Percentiles rank a stretch among this genome's conserved stretches.
Conservation (phyloP, 148 eudicot species). For the Simmondsia chinensis region DNA sequence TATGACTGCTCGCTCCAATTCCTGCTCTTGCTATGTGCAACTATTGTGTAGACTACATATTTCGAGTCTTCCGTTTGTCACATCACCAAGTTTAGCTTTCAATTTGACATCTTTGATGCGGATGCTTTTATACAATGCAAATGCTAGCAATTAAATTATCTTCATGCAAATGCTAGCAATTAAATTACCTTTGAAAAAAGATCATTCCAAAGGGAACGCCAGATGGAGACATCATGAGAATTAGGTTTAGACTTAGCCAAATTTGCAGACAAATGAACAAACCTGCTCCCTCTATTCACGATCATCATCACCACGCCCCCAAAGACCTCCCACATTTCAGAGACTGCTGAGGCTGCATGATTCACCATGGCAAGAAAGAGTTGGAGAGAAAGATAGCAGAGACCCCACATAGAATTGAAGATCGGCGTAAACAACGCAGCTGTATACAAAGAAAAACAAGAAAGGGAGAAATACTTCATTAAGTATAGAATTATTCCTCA, state of each 20-base stretch:
- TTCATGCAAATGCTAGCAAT: neutral
- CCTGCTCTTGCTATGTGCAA: no score
- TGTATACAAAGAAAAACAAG: constrained; percentile 10
- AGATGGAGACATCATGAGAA: constrained; percentile 52
- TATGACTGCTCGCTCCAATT: no score
- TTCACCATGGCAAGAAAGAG: constrained; percentile 48
- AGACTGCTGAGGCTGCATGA: constrained; percentile 22
- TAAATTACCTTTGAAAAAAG: constrained; percentile 68
- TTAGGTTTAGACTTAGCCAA: constrained; percentile 51
- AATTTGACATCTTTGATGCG: no score
- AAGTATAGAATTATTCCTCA: neutral
- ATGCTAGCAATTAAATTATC: neutral
- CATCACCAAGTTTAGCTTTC: no score
- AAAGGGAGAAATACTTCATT: neutral
- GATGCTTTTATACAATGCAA: constrained; percentile 1
- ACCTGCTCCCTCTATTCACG: constrained; percentile 12
- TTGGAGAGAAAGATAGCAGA: constrained; percentile 14
- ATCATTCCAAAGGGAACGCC: constrained; percentile 83
- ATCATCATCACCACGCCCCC: constrained; percentile 16
- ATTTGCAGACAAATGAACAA: constrained; percentile 11
- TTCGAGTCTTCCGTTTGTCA: no score
- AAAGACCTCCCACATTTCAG: constrained; percentile 27
- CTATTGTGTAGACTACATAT: no score
- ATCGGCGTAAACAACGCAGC: constrained; percentile 19
- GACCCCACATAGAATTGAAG: constrained; percentile 13